Evolutionary conservation across 2,329 filamentous ascomycete genomes (phyloP).

Genomic region (Colletotrichum magnum): DNA sequence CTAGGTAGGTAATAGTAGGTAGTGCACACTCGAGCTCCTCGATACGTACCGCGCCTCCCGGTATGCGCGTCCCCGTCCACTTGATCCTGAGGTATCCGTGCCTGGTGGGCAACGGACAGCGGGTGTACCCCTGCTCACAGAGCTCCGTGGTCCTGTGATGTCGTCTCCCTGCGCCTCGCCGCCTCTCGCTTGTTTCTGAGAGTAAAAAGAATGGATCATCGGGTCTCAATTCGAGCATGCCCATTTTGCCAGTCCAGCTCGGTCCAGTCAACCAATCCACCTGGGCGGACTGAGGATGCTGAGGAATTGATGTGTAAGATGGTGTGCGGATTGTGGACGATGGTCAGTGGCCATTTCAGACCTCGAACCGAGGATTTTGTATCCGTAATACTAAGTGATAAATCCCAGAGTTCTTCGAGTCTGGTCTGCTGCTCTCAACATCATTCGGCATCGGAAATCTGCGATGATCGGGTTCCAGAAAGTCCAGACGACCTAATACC

Average conservation of each 20-base stretch:
- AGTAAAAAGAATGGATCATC: conserved; percentile 30
- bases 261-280: not conserved
- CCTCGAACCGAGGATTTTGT: not conserved
- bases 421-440: conserved; percentile 22
- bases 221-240: conserved; percentile 24
- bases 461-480: conserved; percentile 37
- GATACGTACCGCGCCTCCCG: not conserved
- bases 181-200: conserved; percentile 24
- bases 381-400: not conserved
- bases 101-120: not conserved
- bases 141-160: conserved; percentile 39
- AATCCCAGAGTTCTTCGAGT: not conserved
- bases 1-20: no score
- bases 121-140: conserved; percentile 32
- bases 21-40: no score
- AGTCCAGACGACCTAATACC: conserved; percentile 24
- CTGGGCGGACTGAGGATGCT: conserved; percentile 14
- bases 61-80: not conserved
- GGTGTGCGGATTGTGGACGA: no score
- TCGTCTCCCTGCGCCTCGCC: conserved; percentile 37
- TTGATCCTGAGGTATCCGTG: no score
- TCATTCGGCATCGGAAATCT: conserved; percentile 33
- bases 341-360: not conserved
- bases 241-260: conserved; percentile 10
- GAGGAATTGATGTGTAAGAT: conserved; percentile 37